Evolutionary conservation across 2,329 filamentous ascomycete genomes (phyloP).

Genomic region (Xylaria sp.): DNA sequence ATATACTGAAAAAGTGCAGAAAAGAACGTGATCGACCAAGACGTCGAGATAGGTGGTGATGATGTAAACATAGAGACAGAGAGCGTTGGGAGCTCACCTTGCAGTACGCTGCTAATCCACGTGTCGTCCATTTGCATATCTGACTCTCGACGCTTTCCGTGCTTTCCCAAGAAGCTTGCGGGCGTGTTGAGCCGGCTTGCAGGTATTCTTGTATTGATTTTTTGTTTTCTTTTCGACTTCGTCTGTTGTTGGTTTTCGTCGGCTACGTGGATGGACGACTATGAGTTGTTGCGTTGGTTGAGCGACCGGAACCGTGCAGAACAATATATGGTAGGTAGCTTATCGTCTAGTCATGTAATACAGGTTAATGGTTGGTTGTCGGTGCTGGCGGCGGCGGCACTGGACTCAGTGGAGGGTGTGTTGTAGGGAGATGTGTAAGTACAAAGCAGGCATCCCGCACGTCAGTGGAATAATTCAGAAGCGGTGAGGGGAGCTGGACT

Average conservation of each 20-base stretch:
- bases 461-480: neutral
- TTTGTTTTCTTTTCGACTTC: neutral
- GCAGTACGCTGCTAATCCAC: conserved; percentile 27
- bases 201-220: neutral
- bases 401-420: too few relatives aligned
- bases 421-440: too few relatives aligned
- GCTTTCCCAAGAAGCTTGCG: neutral
- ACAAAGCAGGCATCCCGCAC: neutral
- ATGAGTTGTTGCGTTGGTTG: too few relatives aligned
- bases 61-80: neutral
- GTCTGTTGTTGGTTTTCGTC: neutral
- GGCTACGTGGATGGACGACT: neutral
- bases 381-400: too few relatives aligned
- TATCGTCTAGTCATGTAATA: too few relatives aligned
- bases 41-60: neutral
- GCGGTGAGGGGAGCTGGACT: neutral
- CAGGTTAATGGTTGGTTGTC: too few relatives aligned
- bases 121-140: conserved; percentile 25
- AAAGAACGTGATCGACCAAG: too few relatives aligned
- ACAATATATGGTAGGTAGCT: too few relatives aligned
- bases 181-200: neutral
- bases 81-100: conserved; percentile 23
- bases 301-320: too few relatives aligned
- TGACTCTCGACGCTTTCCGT: neutral
- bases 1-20: too few relatives aligned